Evolutionary conservation across 2,329 filamentous ascomycete species (phyloP), one percentile per base, ranked within the genome.

Genomic region (Teratosphaeria nubilosa): DNA sequence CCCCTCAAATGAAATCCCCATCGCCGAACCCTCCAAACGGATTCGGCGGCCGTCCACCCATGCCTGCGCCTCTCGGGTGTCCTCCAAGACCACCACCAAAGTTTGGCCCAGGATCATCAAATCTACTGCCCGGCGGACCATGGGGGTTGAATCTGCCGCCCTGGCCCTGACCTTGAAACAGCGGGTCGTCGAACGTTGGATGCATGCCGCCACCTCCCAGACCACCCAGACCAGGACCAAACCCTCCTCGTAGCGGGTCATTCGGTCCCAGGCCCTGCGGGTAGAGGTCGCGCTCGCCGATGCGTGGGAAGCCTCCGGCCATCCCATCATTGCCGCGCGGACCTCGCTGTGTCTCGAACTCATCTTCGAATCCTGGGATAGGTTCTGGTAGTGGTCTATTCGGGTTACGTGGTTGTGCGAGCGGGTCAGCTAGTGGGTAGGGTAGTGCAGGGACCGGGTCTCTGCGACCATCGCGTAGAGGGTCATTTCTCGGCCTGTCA

Each of bases 321-420:
- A 61, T 59, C 48, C 65, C 57, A 4, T 77, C 80, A 27, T 77
- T 20, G 34, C 52, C 80, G 6, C 85, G 81, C 2, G 82, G 80
- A 0, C 85, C 88, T 1, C 85, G 79, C 61, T 88, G 85, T 60
- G 96, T 80, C 62, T 96, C 90, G 67, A 90, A 86, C 68, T 96
- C 91, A 70, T 99, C 92, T 64, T 97, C 94, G 64, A 97, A 97
- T 22, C 84, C 90, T 0, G 94, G 94, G 0, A 92, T 91, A 0
- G 87, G 84, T 64, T 81, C 75, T 0, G 91, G 91, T 16, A 84
- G 69, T 1, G 88, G 88, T 22, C 78, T 78, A 50, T 82, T 78
- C 0, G 80, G 84, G n/a, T 78, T 78, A 50, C 82, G 78, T 0
- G 80, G 84, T 14, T 82, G 20, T 77, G 83, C 37, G 88, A 79